These are phyloP conservation scores for Spraguea lophii DNA, from an alignment of 371 early-diverging fungal genomes.

Conservation along the genomic window DNA sequence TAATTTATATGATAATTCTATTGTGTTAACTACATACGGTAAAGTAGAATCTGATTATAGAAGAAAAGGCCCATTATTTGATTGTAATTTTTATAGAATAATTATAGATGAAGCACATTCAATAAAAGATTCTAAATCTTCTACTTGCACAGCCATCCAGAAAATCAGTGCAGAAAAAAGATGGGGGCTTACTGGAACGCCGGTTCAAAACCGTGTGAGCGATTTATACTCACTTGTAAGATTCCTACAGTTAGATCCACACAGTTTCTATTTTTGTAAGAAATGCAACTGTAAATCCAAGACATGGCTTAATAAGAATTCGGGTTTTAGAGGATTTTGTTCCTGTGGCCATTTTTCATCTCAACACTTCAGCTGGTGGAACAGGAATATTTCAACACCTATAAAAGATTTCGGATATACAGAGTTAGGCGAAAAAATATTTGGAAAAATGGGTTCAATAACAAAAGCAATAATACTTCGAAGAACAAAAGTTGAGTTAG, in stretches of 20 bases:
- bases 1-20: conserved; percentile 37
- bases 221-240: conserved; percentile 81
- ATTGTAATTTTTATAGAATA: neutral
- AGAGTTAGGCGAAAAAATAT: conserved; percentile 51
- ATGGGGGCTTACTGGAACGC: conserved; percentile 81
- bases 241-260: conserved; percentile 56
- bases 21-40: conserved; percentile 46
- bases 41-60: conserved; percentile 40
- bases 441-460: conserved; percentile 55
- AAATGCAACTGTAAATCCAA: conserved; percentile 58
- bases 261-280: conserved; percentile 65
- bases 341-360: conserved; percentile 21
- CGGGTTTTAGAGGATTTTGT: conserved; percentile 4
- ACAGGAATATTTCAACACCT: conserved; percentile 67
- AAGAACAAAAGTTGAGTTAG: conserved; percentile 66
- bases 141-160: conserved; percentile 66
- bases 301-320: conserved; percentile 51
- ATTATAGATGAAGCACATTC: conserved; percentile 56
- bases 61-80: conserved; percentile 31
- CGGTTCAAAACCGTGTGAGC: conserved; percentile 81
- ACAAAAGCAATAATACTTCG: conserved; percentile 72
- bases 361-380: conserved; percentile 79
- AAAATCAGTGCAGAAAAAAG: conserved; percentile 53
- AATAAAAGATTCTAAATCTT: conserved; percentile 70
- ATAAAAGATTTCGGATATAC: conserved; percentile 57